Percentiles rank a stretch among this genome's conserved stretches.
phyloP scores from a whole-genome alignment of 495 filamentous ascomycete genomes.

The Hypoxylon crocopeplum region DNA sequence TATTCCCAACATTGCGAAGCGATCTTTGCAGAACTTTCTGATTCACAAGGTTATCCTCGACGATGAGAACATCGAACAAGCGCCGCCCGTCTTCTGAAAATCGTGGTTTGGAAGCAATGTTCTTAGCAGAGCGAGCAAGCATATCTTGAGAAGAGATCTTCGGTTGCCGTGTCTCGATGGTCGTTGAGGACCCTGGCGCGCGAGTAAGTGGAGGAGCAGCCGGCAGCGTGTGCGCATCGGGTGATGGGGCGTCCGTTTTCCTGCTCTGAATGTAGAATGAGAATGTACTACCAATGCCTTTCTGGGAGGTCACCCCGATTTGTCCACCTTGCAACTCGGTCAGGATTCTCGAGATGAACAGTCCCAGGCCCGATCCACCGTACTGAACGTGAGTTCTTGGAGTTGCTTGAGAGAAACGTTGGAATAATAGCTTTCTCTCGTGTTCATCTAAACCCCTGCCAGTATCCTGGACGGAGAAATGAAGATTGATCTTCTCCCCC shows the following conservation, averaged over 20 bases:
- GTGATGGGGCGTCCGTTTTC: constrained; percentile 29
- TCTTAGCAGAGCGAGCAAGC: constrained; percentile 8
- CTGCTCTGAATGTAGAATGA: constrained; percentile 73
- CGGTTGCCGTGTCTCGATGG: constrained; percentile 34
- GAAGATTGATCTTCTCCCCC: constrained; percentile 72
- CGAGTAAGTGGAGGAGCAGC: constrained; percentile 38
- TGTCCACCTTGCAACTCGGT: constrained; percentile 85
- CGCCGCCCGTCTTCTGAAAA: constrained; percentile 42
- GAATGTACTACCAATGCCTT: constrained; percentile 80
- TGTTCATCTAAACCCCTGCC: constrained; percentile 77
- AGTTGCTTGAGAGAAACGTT: constrained; percentile 78
- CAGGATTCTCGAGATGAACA: constrained; percentile 81
- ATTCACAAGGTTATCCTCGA: constrained; percentile 88
- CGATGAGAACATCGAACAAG: constrained; percentile 65
- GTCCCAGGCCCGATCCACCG: constrained; percentile 80
- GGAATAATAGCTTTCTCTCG: constrained; percentile 77
- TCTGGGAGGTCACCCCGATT: constrained; percentile 76
- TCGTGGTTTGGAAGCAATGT: constrained; percentile 22
- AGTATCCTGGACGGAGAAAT: constrained; percentile 79
- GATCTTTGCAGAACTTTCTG: constrained; percentile 75
- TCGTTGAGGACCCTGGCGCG: constrained; percentile 38
- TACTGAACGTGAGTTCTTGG: constrained; percentile 82
- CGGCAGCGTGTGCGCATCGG: constrained; percentile 24
- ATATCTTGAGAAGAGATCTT: constrained; percentile 10
- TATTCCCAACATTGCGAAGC: constrained; percentile 71